Base-by-base conservation (phyloP, 2,329 filamentous ascomycete genomes). In the Dothideomycetidae sp. region DNA sequence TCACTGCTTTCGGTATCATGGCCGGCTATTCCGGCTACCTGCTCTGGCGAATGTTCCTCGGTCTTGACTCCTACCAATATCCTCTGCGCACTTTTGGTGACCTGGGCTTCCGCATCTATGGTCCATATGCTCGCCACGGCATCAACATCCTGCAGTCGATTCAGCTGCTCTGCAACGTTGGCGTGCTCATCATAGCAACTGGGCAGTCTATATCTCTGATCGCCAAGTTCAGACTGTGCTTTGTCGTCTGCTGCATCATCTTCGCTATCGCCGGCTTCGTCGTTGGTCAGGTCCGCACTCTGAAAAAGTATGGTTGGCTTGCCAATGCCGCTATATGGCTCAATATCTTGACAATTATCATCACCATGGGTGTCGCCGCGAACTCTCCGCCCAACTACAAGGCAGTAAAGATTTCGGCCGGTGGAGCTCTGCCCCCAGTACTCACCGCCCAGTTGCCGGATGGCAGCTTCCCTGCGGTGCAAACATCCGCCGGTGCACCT, bases 271-370 rank as follows among this genome's bases (percentile, higher is more conserved):
- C 59, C 2, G 70, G 71, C 10, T 68, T 72, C 43, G 29, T 70
- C 12, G 43, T 73, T 3, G 66, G 67, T 3, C 70, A 73, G 45
- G 66, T 75, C 33, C 61, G 71, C 9, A 73, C 69, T 1, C 56
- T 75, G 29, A 61, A 67, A 46, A 53, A 59, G 10, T 69, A 69
- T 39, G 67, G 68, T 3, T 71, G 67, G 63, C 49, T 74, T 2
- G 70, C 70, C 11, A 73, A 71, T 44, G 46, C 65, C 10, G 63
- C 68, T 1, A 63, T 75, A 3, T 74, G 67, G 63, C 46, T 73
- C 33, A 73, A 71, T 42, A 44, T 74, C 15, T 45, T 68, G 15
- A 59, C 68, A 44, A 65, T 73, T 35, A 63, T 73, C 45, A 45
- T 47, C 31, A 43, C 44, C 10, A 72, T 74, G 64, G 68, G 63